phyloP scores from a whole-genome alignment of 2,329 filamentous ascomycete genomes.

The Xylariaceae sp. region DNA sequence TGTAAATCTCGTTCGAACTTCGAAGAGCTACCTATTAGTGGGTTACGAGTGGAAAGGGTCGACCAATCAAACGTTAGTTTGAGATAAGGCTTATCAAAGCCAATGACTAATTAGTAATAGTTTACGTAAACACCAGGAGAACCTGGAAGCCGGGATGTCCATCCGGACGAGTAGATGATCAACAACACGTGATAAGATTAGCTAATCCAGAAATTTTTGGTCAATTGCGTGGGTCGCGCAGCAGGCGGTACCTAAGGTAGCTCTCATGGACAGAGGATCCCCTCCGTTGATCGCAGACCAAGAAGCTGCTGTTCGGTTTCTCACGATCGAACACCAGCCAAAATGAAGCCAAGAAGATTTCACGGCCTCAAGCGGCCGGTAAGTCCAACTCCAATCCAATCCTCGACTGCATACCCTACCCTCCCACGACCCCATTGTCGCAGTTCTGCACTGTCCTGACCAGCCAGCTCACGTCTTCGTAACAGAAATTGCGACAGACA shows the following conservation, averaged over 20 bases:
- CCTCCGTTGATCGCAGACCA: neutral
- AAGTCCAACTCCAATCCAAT: constrained; percentile 31
- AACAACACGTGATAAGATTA: constrained; percentile 21
- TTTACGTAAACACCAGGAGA: no score
- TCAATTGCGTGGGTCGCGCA: neutral
- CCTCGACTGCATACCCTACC: neutral
- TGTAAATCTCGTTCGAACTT: no score
- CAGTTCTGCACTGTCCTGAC: constrained; percentile 7
- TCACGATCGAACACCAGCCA: constrained; percentile 25
- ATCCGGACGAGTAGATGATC: neutral
- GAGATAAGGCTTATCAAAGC: no score
- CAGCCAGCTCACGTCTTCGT: constrained; percentile 1
- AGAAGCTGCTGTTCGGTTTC: constrained; percentile 15
- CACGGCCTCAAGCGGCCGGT: constrained; percentile 63
- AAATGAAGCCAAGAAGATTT: constrained; percentile 55
- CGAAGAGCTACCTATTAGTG: no score
- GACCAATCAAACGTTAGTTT: no score
- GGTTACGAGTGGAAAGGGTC: no score
- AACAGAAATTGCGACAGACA: constrained; percentile 84
- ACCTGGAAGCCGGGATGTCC: no score
- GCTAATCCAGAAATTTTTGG: constrained; percentile 25
- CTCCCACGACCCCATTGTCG: constrained; percentile 8
- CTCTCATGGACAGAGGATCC: neutral
- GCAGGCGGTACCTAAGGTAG: neutral
- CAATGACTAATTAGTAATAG: no score